Percentiles rank a stretch among this genome's conserved stretches.
phyloP scores from a whole-genome alignment of 495 filamentous ascomycete genomes.

The Penicillium cinerascens region DNA sequence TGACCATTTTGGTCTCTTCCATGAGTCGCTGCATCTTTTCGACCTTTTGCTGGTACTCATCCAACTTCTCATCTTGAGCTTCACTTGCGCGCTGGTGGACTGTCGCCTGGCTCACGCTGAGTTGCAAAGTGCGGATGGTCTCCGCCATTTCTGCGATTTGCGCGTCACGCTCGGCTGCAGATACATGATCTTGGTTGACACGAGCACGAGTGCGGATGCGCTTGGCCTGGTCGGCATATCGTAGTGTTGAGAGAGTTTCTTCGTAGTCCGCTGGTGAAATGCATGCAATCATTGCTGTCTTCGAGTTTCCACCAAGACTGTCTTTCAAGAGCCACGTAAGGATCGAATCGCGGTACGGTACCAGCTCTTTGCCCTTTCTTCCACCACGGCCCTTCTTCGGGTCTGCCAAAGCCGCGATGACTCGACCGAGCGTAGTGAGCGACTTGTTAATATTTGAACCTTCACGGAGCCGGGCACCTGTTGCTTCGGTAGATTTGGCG shows the following conservation, averaged over 20 bases:
- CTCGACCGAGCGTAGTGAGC: constrained; percentile 88
- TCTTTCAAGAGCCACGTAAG: constrained; percentile 98
- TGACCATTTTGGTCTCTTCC: constrained; percentile 84
- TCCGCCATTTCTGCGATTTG: constrained; percentile 93
- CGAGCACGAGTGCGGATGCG: constrained; percentile 94
- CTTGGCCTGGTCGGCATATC: constrained; percentile 97
- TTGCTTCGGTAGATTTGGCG: constrained; percentile 93
- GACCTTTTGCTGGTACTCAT: constrained; percentile 88
- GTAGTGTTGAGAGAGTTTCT: constrained; percentile 90
- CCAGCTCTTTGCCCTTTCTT: constrained; percentile 62
- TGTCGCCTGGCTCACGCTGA: constrained; percentile 58
- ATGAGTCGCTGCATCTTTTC: constrained; percentile 84
- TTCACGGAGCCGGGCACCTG: constrained; percentile 83
- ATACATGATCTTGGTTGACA: constrained; percentile 89
- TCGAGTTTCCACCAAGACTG: constrained; percentile 88
- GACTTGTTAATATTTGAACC: constrained; percentile 99
- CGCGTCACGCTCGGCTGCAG: constrained; percentile 82
- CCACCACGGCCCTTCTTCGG: constrained; percentile 57
- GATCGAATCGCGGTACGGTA: constrained; percentile 94
- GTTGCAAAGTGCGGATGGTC: constrained; percentile 79
- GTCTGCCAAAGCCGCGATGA: constrained; percentile 95
- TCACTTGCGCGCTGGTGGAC: constrained; percentile 49
- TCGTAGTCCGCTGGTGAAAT: constrained; percentile 95
- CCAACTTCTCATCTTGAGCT: constrained; percentile 67
- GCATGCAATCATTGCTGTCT: constrained; percentile 98